Conservation (phyloP, 2,329 filamentous ascomycete species). For the Endothia cerciana region DNA sequence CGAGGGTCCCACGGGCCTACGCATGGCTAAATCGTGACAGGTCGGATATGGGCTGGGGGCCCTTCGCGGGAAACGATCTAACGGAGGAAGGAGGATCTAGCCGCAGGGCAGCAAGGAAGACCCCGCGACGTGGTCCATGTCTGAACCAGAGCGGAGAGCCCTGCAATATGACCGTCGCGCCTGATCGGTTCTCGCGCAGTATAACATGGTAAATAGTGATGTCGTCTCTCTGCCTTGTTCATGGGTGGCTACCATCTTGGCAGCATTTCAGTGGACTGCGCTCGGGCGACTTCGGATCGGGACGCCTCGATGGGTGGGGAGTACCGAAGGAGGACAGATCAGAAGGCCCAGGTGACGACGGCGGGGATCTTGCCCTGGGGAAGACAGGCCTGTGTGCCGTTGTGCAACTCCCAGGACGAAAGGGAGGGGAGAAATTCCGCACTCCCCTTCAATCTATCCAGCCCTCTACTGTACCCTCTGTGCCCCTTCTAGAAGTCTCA, state of each 20-base stretch:
- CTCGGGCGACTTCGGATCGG: not conserved
- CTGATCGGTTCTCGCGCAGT: not conserved
- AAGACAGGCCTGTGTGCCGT: not conserved
- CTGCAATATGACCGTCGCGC: not conserved
- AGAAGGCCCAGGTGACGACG: not conserved
- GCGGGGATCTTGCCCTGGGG: no score
- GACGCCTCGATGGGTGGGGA: not conserved
- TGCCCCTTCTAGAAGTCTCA: conserved; percentile 14
- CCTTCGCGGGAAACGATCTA: no score
- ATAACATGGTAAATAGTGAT: not conserved
- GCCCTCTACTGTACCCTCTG: not conserved
- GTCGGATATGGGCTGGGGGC: not conserved
- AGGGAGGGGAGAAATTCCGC: not conserved
- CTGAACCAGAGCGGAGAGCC: not conserved
- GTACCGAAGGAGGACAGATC: not conserved
- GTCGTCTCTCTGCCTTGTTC: not conserved
- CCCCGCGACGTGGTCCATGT: not conserved
- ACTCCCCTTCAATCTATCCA: not conserved
- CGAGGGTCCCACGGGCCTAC: no score
- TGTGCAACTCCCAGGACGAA: not conserved
- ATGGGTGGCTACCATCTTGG: not conserved
- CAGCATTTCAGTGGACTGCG: not conserved
- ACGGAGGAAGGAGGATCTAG: no score
- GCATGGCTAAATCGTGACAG: not conserved
- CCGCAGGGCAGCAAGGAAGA: not conserved